Base-by-base conservation (phyloP, 1,284 basidiomycete species). In the Thelephora terrestris region DNA sequence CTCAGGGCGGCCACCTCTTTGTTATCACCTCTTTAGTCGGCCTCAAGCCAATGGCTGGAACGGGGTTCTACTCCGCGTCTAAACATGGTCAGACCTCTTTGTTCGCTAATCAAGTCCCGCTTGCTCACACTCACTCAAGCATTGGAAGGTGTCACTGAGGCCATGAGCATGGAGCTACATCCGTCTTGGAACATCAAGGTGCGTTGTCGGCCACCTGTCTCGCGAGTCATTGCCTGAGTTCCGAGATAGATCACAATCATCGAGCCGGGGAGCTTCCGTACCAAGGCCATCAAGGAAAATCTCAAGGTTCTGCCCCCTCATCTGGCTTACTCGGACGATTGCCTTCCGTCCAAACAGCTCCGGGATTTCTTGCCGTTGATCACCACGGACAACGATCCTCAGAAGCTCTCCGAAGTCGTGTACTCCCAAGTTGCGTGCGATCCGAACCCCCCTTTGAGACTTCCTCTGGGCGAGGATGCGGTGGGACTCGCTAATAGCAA, bases 121-220 rank as follows among this genome's bases (percentile, higher is more conserved):
- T 21, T 35, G 29, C 29, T 34, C 18, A 46, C 20, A 25, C 24
- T 12, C 17, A 7, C 32, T 25, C 36, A 37, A 58, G 64, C 64
- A 1, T 20, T 66, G 3, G 64, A 68, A 45, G 67, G 58, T 2
- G 42, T 69, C 16, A 64, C 61, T 6, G 61, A 69, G 17, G 44
- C 61, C 0, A 51, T 71, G 2, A 53, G 50, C 3, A 47, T 53
- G 24, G 69, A 71, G 50, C 44, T 71, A 16, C 56, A 64, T 48
- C 67, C 68, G 0, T 59, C 54, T 1, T 71, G 70, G 71, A 69
- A 70, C 51, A 71, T 71, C 55, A 66, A 66, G 53, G 68, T 65
- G 24, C 43, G 48, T 39, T 17, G 4, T 18, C 21, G 3, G 14
- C 14, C 4, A 20, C 9, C 16, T 10, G 18, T 14, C 18, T 40